Conservation (phyloP, 495 filamentous ascomycete species). For the Tuber calosporum region DNA sequence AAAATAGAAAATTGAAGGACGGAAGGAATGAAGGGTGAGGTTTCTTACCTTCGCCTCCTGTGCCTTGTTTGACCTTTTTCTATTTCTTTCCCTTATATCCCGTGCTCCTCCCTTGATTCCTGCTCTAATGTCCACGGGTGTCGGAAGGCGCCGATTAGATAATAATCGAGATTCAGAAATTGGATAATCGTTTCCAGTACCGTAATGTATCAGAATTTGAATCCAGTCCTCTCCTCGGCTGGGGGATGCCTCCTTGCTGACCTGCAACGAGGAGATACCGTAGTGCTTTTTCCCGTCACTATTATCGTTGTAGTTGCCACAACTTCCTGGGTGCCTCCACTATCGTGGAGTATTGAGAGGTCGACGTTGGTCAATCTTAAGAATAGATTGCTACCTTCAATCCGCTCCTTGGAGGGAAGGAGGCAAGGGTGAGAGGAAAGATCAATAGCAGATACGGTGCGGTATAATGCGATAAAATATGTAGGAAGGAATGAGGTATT, state of each 20-base stretch:
- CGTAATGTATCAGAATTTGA: neutral
- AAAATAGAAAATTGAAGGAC: neutral
- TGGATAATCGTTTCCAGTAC: conserved; percentile 25
- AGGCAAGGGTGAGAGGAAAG: neutral
- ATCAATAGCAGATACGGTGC: conserved; percentile 14
- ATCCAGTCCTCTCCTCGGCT: conserved; percentile 15
- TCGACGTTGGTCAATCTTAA: conserved; percentile 28
- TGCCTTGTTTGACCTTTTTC: neutral
- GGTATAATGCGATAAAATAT: neutral
- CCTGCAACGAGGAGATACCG: neutral
- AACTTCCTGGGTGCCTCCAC: neutral
- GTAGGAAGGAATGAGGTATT: neutral
- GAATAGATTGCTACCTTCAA: conserved; percentile 20
- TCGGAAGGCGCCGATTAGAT: conserved; percentile 19
- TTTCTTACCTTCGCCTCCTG: neutral
- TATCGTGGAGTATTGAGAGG: conserved; percentile 23
- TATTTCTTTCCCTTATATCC: neutral
- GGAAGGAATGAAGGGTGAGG: neutral
- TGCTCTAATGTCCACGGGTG: neutral
- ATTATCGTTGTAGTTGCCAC: neutral
- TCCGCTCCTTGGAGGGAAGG: conserved; percentile 2
- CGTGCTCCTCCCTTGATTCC: conserved; percentile 14
- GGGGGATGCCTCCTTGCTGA: conserved; percentile 26
- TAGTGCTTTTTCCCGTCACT: neutral
- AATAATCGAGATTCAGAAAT: conserved; percentile 9